Evolutionary conservation across 106 monocot genomes (phyloP), one percentile per base, ranked within the genome.

Genomic region (Amphibolis antarctica): DNA sequence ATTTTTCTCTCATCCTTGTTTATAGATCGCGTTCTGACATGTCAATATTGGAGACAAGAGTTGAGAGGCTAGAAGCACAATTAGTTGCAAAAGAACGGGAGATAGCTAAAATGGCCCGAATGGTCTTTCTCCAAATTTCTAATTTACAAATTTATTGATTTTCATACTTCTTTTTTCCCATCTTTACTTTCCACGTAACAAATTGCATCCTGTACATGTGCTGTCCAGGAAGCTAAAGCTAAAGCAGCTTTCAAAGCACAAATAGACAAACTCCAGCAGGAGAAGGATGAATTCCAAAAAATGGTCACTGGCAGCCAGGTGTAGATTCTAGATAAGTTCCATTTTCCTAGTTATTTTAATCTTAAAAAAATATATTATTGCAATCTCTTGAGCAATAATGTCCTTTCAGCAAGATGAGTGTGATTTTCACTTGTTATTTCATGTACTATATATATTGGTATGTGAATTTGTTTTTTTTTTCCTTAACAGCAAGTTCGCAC

Each of bases 251-350:
- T 87, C 42, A 98, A 98, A 67, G 53, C 87, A 75, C 98, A 98
- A 68, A 85, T 98, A 58, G 98, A 98, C 28, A 98, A 91, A 63
- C 70, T 98, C 53, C 98, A 98, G 49, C 84, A 98, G 59, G 98
- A 98, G 63, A 63, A 85, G 47, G 98, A 98, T 85, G 98, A 98
- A 73, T 98, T 85, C 77, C 98, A 98, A 66, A 90, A 77, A 69
- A 98, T 91, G 98, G 91, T 98, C 44, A 87, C 91, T 67, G 98
- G 98, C 15, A 85, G 91, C 76, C 98, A 98, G 98, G 98, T 98
- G 42, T 71, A 10, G 59, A 52, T 66, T 28, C 9, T 63, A 17
- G 9, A 30, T 30, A 58, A 47, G 55, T 28, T 22, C 52, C 19
- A 60, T 28, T 29, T 6, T 30, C 36, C 25, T n/a, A n/a, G n/a